phyloP scores from a whole-genome alignment of 2,329 filamentous ascomycete species.

The Xylariomycetidae sp. region DNA sequence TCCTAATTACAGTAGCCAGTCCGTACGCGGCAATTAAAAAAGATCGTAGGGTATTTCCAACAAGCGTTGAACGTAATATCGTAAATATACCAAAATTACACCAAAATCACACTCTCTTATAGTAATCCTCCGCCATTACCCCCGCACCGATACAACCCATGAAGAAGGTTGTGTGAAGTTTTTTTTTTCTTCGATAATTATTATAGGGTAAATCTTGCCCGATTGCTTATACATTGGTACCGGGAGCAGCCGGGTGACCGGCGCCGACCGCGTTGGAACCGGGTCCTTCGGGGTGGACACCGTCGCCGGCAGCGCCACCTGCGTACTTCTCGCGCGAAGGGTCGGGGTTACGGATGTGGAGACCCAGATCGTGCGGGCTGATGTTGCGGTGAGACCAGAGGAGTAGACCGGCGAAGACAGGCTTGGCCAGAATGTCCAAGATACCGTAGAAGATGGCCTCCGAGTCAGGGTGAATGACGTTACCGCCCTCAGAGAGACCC shows the following conservation, averaged over 20 bases:
- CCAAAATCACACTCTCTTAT: too few relatives aligned
- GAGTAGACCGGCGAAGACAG: constrained; percentile 56
- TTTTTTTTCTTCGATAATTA: too few relatives aligned
- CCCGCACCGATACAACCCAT: too few relatives aligned
- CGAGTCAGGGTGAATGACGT: constrained; percentile 60
- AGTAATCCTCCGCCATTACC: too few relatives aligned
- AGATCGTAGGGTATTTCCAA: constrained; percentile 2
- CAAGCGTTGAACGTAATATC: too few relatives aligned
- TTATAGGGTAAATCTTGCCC: too few relatives aligned
- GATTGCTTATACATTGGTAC: too few relatives aligned
- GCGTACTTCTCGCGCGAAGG: constrained; percentile 17
- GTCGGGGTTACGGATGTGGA: constrained; percentile 32
- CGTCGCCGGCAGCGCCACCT: constrained; percentile 4
- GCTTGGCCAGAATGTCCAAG: constrained; percentile 61
- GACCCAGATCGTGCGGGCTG: constrained; percentile 50
- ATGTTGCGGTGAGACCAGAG: constrained; percentile 61
- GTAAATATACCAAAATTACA: too few relatives aligned
- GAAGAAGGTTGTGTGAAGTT: too few relatives aligned
- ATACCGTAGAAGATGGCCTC: constrained; percentile 67
- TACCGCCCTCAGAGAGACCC: constrained; percentile 60
- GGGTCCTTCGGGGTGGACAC: constrained; percentile 13
- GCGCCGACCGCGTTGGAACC: constrained; percentile 9
- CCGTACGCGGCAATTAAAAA: too few relatives aligned
- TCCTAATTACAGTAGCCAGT: not conserved
- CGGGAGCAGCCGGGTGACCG: constrained; percentile 1